A percentile compares a stretch with the other conserved stretches of the same genome.
Evolutionary conservation across 139 green algal species (phyloP).

Genomic region (Micromonas pusilla): DNA sequence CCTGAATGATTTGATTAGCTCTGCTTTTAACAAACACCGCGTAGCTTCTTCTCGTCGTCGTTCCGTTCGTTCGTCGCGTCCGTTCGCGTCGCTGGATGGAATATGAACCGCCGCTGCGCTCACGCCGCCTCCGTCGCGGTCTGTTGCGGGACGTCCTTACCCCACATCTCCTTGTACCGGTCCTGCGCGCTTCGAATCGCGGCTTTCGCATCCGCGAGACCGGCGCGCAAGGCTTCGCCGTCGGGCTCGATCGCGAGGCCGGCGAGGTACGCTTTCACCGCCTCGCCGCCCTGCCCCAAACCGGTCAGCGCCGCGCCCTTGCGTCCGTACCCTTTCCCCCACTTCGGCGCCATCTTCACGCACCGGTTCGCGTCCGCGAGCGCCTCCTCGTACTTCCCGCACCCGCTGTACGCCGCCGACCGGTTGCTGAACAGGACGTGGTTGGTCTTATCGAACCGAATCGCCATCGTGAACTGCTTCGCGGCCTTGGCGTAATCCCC

Average conservation of each 20-base stretch:
- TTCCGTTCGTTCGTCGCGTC: no score
- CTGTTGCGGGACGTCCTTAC: constrained; percentile 2
- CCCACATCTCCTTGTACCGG: constrained; percentile 35
- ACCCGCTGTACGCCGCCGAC: constrained; percentile 34
- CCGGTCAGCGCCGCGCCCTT: constrained; percentile 43
- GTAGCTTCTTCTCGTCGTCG: constrained; percentile 1
- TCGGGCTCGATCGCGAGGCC: constrained; percentile 28
- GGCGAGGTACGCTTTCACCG: constrained; percentile 34
- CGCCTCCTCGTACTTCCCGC: constrained; percentile 38
- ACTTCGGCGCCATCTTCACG: constrained; percentile 30
- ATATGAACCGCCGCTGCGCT: no score
- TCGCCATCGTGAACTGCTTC: constrained; percentile 47
- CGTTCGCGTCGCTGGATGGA: no score
- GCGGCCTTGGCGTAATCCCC: constrained; percentile 44
- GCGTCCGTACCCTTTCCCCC: constrained; percentile 39
- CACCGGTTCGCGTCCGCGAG: constrained; percentile 35
- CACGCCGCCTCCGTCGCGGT: not conserved
- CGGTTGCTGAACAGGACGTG: constrained; percentile 49
- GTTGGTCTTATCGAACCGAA: constrained; percentile 28
- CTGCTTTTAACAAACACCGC: not conserved
- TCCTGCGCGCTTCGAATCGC: constrained; percentile 15
- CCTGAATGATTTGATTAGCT: not conserved
- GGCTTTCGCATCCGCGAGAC: constrained; percentile 23
- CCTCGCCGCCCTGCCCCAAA: constrained; percentile 36
- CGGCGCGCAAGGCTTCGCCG: constrained; percentile 3